These are phyloP conservation scores for Triticum timopheevii DNA, from an alignment of 176 grass and related monocot species.

Conservation along the genomic window DNA sequence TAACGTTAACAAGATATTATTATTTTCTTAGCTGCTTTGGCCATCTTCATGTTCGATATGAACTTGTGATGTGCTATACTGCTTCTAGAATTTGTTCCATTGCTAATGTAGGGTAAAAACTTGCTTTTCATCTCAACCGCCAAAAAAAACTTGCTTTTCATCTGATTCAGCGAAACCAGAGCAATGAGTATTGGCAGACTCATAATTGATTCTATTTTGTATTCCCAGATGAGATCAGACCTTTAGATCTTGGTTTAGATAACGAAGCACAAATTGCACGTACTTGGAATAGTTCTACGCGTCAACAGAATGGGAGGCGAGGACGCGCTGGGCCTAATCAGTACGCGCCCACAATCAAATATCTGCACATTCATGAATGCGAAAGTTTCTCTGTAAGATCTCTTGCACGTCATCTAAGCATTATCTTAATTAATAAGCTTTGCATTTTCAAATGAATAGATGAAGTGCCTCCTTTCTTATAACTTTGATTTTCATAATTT, in stretches of 20 bases:
- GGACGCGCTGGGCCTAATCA: conserved; percentile 68
- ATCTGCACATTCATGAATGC: conserved; percentile 91
- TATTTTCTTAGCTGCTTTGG: not conserved
- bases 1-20: not conserved
- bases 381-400: conserved; percentile 92
- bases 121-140: not conserved
- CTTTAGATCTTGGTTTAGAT: conserved; percentile 84
- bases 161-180: conserved; percentile 18
- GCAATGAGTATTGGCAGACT: not conserved
- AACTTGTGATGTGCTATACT: not conserved
- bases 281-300: conserved; percentile 55
- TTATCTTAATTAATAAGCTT: conserved; percentile 11
- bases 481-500: not conserved
- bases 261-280: conserved; percentile 83
- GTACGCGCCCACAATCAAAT: conserved; percentile 62
- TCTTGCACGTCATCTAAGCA: conserved; percentile 14
- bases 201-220: conserved; percentile 15
- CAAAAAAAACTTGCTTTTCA: not conserved
- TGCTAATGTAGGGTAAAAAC: not conserved
- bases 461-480: not conserved
- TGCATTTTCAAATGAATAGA: not conserved
- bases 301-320: conserved; percentile 66
- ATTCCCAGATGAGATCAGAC: conserved; percentile 80
- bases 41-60: not conserved
- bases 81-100: conserved; percentile 2